Evolutionary conservation across 192 early-diverging fungal genomes (phyloP), one percentile per base, ranked within the genome.

Genomic region (Backusella morwellensis): DNA sequence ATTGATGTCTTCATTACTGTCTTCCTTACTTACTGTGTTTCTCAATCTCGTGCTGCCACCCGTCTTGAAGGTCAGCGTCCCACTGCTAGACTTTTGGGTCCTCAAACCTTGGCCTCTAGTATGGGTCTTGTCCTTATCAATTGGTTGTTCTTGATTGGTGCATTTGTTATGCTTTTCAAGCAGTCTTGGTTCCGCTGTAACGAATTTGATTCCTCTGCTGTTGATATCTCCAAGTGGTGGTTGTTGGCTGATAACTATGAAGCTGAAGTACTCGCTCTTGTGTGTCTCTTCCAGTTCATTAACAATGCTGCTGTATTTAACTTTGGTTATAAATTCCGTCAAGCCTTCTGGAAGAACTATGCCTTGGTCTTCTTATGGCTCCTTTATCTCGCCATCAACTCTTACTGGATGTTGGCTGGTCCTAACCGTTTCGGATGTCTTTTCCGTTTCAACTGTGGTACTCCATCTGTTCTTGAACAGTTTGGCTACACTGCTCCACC

Each of bases 231-330:
- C 29, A 88, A 89, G 34, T 94, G 93, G 93, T 94, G 91, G 91
- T 80, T 92, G 70, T 80, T 94, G 15, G 90, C 84, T 3, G 93
- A 94, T 77, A 94, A 92, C 77, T 94, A 86, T 80, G 92, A 94
- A 85, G 87, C 88, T 23, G 82, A 77, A 50, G 77, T 86, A 6
- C 75, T 90, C 21, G 82, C 87, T n/a, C 68, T 92, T 23, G 72
- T 94, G 17, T 83, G 80, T 42, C 78, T 89, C 66, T 92, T 88
- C 86, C 90, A 93, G 75, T 93, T 93, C 79, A 81, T 92, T 70
- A 88, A 91, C 79, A 86, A 89, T 40, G 90, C 88, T 29, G 85
- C 88, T 29, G 86, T 88, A 17, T 89, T 90, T 77, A 92, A 89
- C 80, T 88, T 91, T 78, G 93, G 93, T 56, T 79, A 82, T 73